phyloP scores from a whole-genome alignment of 2,329 filamentous ascomycete genomes.

The Monosporascus sp. region DNA sequence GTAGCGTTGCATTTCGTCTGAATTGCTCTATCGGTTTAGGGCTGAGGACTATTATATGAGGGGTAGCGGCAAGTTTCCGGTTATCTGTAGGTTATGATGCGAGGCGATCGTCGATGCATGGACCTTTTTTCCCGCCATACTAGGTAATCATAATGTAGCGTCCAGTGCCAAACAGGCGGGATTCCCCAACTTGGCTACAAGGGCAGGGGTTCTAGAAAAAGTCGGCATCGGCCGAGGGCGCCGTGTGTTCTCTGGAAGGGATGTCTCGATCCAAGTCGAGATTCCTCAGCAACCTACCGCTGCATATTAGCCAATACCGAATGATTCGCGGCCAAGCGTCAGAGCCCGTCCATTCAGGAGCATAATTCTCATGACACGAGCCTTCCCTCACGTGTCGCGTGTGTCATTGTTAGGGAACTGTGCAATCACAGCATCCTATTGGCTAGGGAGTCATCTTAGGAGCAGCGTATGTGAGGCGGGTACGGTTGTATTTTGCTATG shows the following conservation, averaged over 20 bases:
- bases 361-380: background rate
- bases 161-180: too few relatives aligned
- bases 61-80: too few relatives aligned
- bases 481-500: constrained; percentile 7
- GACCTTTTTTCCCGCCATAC: background rate
- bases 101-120: background rate
- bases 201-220: background rate
- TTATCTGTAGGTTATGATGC: background rate
- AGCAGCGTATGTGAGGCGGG: background rate
- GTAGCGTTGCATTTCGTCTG: background rate
- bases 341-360: background rate
- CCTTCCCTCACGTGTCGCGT: too few relatives aligned
- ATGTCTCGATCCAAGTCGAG: background rate
- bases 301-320: background rate
- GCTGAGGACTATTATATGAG: background rate
- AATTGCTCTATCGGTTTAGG: background rate
- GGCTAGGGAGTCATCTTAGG: background rate
- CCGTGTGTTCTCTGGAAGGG: background rate
- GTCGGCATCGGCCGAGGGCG: background rate
- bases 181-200: too few relatives aligned
- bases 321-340: background rate
- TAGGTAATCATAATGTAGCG: background rate
- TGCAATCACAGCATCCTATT: too few relatives aligned
- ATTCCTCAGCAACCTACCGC: background rate
- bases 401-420: too few relatives aligned